Percentiles rank a stretch among this genome's conserved stretches.
These are phyloP conservation scores for Populus tomentosa DNA, from an alignment of 441 rosid genomes.

Conservation along the genomic window DNA sequence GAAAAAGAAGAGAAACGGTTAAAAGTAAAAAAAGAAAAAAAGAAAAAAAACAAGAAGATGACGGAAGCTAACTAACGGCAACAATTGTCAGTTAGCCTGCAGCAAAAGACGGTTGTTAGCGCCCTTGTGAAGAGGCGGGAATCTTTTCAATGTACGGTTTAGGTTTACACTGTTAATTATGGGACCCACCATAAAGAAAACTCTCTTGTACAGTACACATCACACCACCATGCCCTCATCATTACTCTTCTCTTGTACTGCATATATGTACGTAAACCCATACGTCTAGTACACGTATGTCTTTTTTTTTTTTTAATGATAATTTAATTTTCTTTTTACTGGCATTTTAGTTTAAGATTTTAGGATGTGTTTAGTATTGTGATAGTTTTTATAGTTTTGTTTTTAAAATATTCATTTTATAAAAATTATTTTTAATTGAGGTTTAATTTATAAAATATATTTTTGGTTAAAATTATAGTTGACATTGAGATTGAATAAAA, in stretches of 20 bases:
- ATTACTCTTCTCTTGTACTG: background rate
- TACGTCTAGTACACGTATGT: background rate
- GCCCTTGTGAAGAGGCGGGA: constrained; percentile 1
- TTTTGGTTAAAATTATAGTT: no score
- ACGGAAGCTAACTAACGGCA: constrained; percentile 37
- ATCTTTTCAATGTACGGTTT: constrained; percentile 25
- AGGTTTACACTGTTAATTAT: background rate
- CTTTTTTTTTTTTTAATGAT: no score
- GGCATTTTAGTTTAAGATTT: no score
- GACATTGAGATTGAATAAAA: no score
- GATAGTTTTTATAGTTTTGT: no score
- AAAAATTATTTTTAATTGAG: no score
- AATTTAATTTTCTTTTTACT: background rate
- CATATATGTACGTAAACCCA: background rate
- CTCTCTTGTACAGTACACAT: background rate
- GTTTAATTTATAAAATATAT: no score
- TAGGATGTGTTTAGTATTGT: no score
- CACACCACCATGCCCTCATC: constrained; percentile 5
- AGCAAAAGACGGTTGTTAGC: background rate
- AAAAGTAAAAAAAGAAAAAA: background rate
- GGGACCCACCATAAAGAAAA: constrained; percentile 21
- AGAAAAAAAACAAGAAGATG: background rate
- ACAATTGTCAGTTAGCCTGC: constrained; percentile 29
- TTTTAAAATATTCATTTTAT: no score
- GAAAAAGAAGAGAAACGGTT: background rate